phyloP scores from a whole-genome alignment of 75 land plant species.

The Selaginella tamariscina region DNA sequence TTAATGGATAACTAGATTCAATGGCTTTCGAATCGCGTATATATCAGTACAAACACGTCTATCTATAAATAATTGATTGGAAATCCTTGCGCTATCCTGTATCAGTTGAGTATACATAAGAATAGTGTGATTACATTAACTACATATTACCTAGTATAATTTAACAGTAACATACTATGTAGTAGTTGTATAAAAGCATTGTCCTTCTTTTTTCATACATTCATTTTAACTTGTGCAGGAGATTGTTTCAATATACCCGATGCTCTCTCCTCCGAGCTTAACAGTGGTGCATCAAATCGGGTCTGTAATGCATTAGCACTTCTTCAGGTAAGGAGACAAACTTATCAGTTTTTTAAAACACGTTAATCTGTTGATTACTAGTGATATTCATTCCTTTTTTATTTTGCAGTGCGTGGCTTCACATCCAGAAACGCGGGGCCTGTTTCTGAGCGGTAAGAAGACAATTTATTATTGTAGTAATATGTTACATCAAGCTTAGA shows the following conservation, averaged over 20 bases:
- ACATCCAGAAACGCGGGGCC: conserved; percentile 79
- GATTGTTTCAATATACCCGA: conserved; percentile 77
- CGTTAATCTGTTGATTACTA: too few species aligned
- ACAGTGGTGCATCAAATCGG: conserved; percentile 80
- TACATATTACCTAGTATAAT: neutral
- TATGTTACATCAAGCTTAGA: too few species aligned
- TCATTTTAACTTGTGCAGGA: conserved; percentile 35
- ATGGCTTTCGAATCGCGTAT: too few species aligned
- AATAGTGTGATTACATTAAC: neutral
- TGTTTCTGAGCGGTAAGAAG: conserved; percentile 72
- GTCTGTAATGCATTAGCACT: conserved; percentile 98
- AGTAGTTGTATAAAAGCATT: neutral
- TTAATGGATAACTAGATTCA: too few species aligned
- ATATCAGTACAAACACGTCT: too few species aligned
- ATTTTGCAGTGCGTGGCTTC: conserved; percentile 88
- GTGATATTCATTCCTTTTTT: conserved; percentile 13
- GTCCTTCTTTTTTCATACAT: neutral
- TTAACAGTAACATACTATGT: neutral
- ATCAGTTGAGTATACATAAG: too few species aligned
- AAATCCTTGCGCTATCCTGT: too few species aligned
- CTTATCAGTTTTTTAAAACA: too few species aligned
- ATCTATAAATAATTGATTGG: too few species aligned
- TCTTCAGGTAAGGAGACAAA: conserved; percentile 86
- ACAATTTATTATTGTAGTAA: neutral
- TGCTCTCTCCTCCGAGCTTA: conserved; percentile 77